Evolutionary conservation across 306 rosid genomes (phyloP), one percentile per base, ranked within the genome.

Genomic region (Rosa multiflora): DNA sequence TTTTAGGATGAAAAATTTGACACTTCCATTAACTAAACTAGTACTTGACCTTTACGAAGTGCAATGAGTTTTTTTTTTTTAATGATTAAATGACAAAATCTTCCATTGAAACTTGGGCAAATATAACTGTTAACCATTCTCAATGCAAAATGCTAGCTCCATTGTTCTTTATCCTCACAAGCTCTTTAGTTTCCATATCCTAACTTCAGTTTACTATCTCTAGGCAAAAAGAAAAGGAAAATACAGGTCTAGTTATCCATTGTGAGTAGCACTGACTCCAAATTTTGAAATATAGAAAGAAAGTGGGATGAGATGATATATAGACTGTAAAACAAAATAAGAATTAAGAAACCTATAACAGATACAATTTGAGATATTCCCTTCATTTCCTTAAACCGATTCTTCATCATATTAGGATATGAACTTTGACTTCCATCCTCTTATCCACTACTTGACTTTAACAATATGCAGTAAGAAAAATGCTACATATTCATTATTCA

Each of bases 21-120:
- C n/a, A 55, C 77, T 5, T 37, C 48, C 56, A 49, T 43, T 35
- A 51, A 26, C 20, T n/a, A 39, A 52, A n/a, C 26, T 64, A 20
- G 39, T 18, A 66, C 51, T 73, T 73, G 71, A 42, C 67, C 26
- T 48, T 13, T 39, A 51, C 42, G n/a, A 67, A 23, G 59, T 80
- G 66, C 51, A 67, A 21, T 46, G 75, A 80, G 20, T 55, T 55
- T 58, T 17, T 8, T 72, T 69, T 67, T 48, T 5, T 42, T 26
- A 5, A 44, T 39, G 37, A 70, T 29, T 59, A 72, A 64, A 40
- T 10, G 44, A 52, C 42, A 77, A 66, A 61, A 72, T 46, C 44
- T 26, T 75, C 61, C 43, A 58, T 51, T 58, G 43, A 66, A 74
- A 70, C 71, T 23, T 69, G 73, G 59, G 51, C 26, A 75, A 61